Evolutionary conservation across 148 eudicot species (phyloP), one percentile per base, ranked within the genome.

Genomic region (Chenopodium berlandieri): DNA sequence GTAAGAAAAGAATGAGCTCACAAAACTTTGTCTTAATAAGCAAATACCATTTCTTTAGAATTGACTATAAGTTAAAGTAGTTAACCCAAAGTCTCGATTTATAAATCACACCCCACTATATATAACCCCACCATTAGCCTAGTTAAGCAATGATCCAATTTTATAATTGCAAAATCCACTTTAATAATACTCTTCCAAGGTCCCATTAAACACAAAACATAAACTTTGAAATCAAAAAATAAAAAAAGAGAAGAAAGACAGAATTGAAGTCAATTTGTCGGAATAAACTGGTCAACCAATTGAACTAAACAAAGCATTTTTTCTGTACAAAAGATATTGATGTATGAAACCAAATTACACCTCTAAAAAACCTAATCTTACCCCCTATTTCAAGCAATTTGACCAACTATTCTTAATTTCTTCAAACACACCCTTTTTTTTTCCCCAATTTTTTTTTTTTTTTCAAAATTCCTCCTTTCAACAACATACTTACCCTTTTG

Each of bases 221-320:
- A 34, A 34, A 34, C 37, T 40, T 40, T 40, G 7, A 40, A 40
- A 58, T 3, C 4, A 4, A 11, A 40, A 44, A 20, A 71, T 4
- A 32, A 37, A 56, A 30, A 56, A 7, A 4, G 22, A 56, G 12
- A 27, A 52, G 44, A n/a, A 52, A 76, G 46, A 34, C 46, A 47
- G 63, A 75, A 73, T 60, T 54, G 60, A 73, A 83, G 82, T 83
- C 85, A 83, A 83, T 75, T 79, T 79, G 31, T 68, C 71, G 79
- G 76, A 68, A n/a, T 67, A 79, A 83, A 79, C 69, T 75, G 48
- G 86, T 83, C 76, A 83, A 83, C 82, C 76, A 79, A 75, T 79
- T 68, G 7, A 60, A 68, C 79, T 60, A 34, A 73, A 69, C 60
- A 68, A 79, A 56, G n/a, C 22, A 71, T 25, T 11, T 34, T 37